Percentiles rank a stretch among this genome's conserved stretches.
Conservation (phyloP, 768 basidiomycete genomes). For the Gloeopeniophorella convolvens region DNA sequence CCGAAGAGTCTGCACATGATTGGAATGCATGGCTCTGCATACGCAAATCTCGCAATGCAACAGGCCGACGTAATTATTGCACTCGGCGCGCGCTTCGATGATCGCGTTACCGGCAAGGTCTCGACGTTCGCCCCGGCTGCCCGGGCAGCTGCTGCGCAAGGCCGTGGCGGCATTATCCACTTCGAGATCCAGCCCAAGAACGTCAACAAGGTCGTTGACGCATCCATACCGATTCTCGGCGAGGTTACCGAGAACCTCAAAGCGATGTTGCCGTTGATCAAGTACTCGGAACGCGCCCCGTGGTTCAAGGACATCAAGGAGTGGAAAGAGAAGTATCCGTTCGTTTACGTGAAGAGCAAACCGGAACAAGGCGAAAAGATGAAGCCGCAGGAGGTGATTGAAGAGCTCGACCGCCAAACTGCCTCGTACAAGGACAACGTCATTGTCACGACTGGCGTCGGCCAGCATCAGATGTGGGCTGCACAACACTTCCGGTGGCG, state of each 20-base stretch:
- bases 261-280: conserved; percentile 74
- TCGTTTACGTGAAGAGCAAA: conserved; percentile 67
- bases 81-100: conserved; percentile 93
- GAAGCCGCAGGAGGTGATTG: conserved; percentile 96
- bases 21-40: conserved; percentile 97
- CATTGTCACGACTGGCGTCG: conserved; percentile 89
- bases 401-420: conserved; percentile 83
- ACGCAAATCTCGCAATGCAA: conserved; percentile 98
- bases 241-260: conserved; percentile 85
- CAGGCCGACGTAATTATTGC: conserved; percentile 96
- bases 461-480: conserved; percentile 99
- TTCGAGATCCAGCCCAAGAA: conserved; percentile 99
- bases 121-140: conserved; percentile 89
- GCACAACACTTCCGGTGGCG: conserved; percentile 92
- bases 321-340: conserved; percentile 89
- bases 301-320: conserved; percentile 81
- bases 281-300: conserved; percentile 50
- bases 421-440: conserved; percentile 78
- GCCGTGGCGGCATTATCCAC: conserved; percentile 95
- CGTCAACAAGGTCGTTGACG: conserved; percentile 97
- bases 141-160: conserved; percentile 72
- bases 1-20: conserved; percentile 91
- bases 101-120: conserved; percentile 92
- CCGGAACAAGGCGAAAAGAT: conserved; percentile 52
- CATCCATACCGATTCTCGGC: conserved; percentile 88